Evolutionary conservation across 495 filamentous ascomycete species (phyloP).

Genomic region (Sordaria brevicollis): DNA sequence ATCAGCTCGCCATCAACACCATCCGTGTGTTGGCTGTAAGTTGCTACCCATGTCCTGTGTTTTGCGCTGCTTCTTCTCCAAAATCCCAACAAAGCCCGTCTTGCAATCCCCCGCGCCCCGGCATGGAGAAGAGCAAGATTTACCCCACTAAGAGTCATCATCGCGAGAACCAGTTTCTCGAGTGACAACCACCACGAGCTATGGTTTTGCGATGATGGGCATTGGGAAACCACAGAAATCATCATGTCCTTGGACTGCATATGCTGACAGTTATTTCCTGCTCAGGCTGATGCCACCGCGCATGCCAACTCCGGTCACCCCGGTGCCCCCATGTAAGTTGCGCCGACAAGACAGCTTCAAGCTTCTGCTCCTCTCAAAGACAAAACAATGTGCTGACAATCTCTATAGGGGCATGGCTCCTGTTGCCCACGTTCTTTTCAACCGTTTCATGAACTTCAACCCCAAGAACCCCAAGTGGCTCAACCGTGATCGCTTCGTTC

Average conservation of each 20-base stretch:
- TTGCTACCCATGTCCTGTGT: slow-evolving; percentile 7
- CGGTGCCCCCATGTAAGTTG: slow-evolving; percentile 78
- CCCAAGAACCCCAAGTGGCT: slow-evolving; percentile 95
- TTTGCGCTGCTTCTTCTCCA: slow-evolving; percentile 12
- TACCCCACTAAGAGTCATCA: not conserved
- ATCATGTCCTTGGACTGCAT: too few relatives aligned
- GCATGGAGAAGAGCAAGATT: not conserved
- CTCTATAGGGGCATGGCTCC: slow-evolving; percentile 78
- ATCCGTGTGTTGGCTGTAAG: slow-evolving; percentile 92
- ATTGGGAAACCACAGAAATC: too few relatives aligned
- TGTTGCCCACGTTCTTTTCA: slow-evolving; percentile 93
- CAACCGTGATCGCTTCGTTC: slow-evolving; percentile 96
- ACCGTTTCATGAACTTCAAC: slow-evolving; percentile 99
- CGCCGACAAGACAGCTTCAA: not conserved
- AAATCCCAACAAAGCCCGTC: slow-evolving; percentile 37
- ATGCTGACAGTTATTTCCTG: slow-evolving; percentile 18
- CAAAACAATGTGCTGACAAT: slow-evolving; percentile 12
- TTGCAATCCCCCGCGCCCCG: slow-evolving; percentile 4
- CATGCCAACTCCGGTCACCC: slow-evolving; percentile 96
- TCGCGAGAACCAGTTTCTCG: slow-evolving; percentile 1
- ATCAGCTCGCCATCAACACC: slow-evolving; percentile 91
- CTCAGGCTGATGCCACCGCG: slow-evolving; percentile 91
- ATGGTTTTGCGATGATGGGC: not conserved
- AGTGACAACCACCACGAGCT: not conserved
- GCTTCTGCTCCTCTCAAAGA: slow-evolving; percentile 1